A percentile compares a stretch with the other conserved stretches of the same genome.
These are phyloP conservation scores for Ensete ventricosum DNA, from an alignment of 176 grass and related monocot genomes.

Conservation along the genomic window DNA sequence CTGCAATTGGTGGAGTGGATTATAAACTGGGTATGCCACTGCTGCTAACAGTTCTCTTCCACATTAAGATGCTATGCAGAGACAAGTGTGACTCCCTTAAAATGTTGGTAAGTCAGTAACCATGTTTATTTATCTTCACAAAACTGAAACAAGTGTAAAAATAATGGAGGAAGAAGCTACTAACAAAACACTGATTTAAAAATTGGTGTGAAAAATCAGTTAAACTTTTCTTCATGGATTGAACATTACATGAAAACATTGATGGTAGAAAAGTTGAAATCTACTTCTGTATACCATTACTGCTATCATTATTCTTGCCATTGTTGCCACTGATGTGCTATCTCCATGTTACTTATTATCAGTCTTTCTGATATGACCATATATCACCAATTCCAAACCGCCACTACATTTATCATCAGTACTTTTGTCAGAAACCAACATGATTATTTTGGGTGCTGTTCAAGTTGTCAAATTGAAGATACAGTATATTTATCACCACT, in stretches of 20 bases:
- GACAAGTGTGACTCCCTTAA: conserved; percentile 29
- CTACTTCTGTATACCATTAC: background rate
- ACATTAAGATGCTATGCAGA: conserved; percentile 58
- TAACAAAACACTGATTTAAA: background rate
- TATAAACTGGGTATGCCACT: conserved; percentile 64
- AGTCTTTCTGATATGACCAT: background rate
- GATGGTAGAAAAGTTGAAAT: background rate
- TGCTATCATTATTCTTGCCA: background rate
- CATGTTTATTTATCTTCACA: background rate
- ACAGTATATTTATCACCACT: background rate
- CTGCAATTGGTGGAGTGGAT: conserved; percentile 50
- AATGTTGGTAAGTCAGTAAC: conserved; percentile 48
- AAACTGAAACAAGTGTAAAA: background rate
- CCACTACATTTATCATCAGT: background rate
- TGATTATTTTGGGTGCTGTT: background rate
- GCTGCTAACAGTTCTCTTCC: conserved; percentile 59
- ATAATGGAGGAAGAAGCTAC: too few relatives aligned
- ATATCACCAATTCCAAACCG: background rate
- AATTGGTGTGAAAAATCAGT: background rate
- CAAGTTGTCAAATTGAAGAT: background rate
- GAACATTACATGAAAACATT: background rate
- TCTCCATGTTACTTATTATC: background rate
- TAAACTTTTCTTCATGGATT: background rate
- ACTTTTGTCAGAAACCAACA: background rate
- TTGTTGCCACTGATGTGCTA: background rate